Base-by-base conservation (phyloP, 2,329 filamentous ascomycete species). In the Bipolaris oryzae region DNA sequence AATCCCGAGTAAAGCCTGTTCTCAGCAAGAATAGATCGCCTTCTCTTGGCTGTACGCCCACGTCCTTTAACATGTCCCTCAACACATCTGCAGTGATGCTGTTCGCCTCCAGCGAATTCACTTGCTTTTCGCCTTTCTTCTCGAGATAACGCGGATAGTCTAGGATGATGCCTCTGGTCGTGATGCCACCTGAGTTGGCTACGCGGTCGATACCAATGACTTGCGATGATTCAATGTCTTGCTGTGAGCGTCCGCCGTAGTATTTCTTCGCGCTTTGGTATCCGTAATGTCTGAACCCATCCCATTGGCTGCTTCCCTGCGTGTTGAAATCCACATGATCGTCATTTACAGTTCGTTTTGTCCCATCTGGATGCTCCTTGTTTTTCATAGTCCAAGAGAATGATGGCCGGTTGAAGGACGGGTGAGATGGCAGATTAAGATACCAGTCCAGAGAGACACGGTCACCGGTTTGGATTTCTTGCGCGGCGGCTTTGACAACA, bases 401-500 rank as follows among this genome's bases (percentile, higher is more conserved):
- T 1, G 62, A 48, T 1, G 70, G 72, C 0, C 74, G 68, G 35
- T 66, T 69, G 56, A 78, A 79, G 45, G 76, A 74, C 1, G 77
- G 77, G 51, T 68, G 65, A 0, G 64, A 60, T 5, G 76, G 77
- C 33, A 75, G 70, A 59, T 79, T 75, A n/a, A 80, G 69, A 9
- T 71, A 68, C 69, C 77, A 78, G 68, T 78, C 76, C 3, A 78
- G 67, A 0, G 72, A 73, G 0, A 78, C 63, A 15, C 76, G 74
- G 13, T 72, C 64, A 28, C 77, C 79, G 5, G 72, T 74, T 42
- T 76, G 74, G 59, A 83, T 82, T 62, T 83, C 80, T 16, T 73
- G 69, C 0, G 80, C 75, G 0, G 80, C 80, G 6, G 72, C 68
- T 7, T 72, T 72, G 18, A 81, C 75, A 10, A 74, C 75, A n/a